Evolutionary conservation across 2,329 filamentous ascomycete genomes (phyloP).

Genomic region (Xylaria sp.): DNA sequence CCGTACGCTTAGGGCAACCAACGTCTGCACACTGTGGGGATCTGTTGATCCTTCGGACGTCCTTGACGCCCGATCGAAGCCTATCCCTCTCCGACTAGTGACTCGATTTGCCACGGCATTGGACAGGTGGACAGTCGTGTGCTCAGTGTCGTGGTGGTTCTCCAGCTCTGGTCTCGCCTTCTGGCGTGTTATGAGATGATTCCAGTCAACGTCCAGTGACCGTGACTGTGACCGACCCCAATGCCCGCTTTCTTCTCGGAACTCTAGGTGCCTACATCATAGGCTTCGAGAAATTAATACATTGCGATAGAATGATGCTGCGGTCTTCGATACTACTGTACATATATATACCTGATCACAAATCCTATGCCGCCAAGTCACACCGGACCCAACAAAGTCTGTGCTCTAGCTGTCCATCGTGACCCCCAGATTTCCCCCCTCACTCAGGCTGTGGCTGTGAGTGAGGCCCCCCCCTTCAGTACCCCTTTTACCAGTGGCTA

Average conservation of each 20-base stretch:
- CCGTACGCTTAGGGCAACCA: background rate
- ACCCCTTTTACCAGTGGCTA: slow-evolving; percentile 4
- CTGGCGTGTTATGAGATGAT: slow-evolving; percentile 8
- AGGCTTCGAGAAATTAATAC: slow-evolving; percentile 14
- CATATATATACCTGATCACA: too few relatives aligned
- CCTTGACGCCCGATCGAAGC: slow-evolving; percentile 11
- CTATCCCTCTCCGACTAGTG: slow-evolving; percentile 4
- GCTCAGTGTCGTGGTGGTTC: background rate
- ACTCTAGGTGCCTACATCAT: background rate
- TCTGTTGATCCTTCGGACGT: slow-evolving; percentile 15
- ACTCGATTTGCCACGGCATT: slow-evolving; percentile 12
- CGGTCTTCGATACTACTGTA: background rate
- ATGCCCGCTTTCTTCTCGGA: background rate
- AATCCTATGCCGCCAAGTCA: slow-evolving; percentile 24
- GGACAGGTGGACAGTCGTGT: background rate
- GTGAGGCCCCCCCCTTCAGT: too few relatives aligned
- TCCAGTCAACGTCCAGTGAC: background rate
- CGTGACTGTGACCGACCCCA: background rate
- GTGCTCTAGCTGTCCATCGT: slow-evolving; percentile 28
- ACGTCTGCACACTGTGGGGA: slow-evolving; percentile 9
- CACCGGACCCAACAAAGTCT: slow-evolving; percentile 25
- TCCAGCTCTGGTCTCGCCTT: slow-evolving; percentile 1
- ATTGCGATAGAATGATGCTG: slow-evolving; percentile 2
- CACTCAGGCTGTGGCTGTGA: background rate
- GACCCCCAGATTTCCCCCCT: slow-evolving; percentile 27